phyloP scores from a whole-genome alignment of 768 basidiomycete genomes.

The Phlebiopsis flavidoalba region DNA sequence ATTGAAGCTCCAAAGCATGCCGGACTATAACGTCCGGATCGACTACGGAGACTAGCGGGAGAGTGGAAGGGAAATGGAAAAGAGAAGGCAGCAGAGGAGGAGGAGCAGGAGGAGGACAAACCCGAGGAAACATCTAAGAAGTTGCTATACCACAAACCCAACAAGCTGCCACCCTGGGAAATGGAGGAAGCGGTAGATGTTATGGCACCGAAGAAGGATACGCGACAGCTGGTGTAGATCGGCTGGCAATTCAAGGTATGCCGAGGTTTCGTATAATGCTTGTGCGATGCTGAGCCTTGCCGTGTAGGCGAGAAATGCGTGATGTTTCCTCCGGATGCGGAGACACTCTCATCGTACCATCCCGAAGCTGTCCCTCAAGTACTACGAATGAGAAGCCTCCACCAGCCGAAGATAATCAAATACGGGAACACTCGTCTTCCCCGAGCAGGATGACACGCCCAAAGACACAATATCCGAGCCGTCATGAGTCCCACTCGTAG shows the following conservation, averaged over 20 bases:
- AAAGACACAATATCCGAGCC: conserved; percentile 48
- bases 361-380: conserved; percentile 23
- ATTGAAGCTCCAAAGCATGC: conserved; percentile 56
- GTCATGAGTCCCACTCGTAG: conserved; percentile 88
- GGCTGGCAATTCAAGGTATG: conserved; percentile 79
- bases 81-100: conserved; percentile 24
- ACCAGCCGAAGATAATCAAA: conserved; percentile 61
- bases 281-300: not conserved
- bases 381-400: conserved; percentile 26
- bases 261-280: conserved; percentile 1
- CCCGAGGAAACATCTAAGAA: conserved; percentile 17
- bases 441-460: conserved; percentile 59
- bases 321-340: conserved; percentile 93
- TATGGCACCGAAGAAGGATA: conserved; percentile 77
- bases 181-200: conserved; percentile 47
- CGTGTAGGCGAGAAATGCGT: conserved; percentile 82
- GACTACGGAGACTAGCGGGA: conserved; percentile 24
- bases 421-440: conserved; percentile 80
- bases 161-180: conserved; percentile 22
- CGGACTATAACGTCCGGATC: conserved; percentile 42
- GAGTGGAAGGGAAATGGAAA: conserved; percentile 24
- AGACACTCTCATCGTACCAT: conserved; percentile 82
- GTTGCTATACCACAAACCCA: conserved; percentile 14
- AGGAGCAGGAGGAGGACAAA: conserved; percentile 6
- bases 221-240: conserved; percentile 65